Evolutionary conservation across 2,329 filamentous ascomycete species (phyloP).

Genomic region (Microsporum ferrugineum): DNA sequence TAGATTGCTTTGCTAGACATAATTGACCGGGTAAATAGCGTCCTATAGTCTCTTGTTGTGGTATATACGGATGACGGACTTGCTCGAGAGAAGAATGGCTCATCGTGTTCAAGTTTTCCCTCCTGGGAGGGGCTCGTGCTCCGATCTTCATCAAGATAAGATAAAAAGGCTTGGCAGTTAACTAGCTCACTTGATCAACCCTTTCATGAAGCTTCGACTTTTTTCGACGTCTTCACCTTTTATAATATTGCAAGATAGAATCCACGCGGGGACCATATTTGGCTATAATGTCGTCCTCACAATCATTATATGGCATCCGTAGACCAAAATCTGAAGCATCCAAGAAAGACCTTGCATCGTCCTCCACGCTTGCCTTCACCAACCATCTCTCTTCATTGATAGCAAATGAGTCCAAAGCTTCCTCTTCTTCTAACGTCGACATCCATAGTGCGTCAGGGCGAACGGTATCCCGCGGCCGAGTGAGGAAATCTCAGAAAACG

Average conservation of each 20-base stretch:
- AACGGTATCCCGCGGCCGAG: constrained; percentile 29
- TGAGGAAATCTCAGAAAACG: constrained; percentile 45
- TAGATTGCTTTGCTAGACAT: constrained; percentile 30
- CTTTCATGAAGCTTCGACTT: neutral
- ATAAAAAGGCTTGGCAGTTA: neutral
- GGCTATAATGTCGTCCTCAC: neutral
- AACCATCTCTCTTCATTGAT: constrained; percentile 77
- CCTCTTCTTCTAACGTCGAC: neutral
- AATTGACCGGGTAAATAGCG: neutral
- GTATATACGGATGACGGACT: neutral
- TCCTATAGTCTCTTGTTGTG: neutral
- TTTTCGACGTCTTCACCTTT: neutral
- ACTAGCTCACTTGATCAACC: neutral
- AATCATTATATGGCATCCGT: constrained; percentile 60
- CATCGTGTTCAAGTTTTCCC: neutral
- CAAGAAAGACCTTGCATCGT: constrained; percentile 54
- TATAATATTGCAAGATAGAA: neutral
- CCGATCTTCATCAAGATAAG: constrained; percentile 2
- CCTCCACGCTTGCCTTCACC: constrained; percentile 73
- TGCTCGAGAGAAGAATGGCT: neutral
- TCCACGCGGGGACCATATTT: neutral
- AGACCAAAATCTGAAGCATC: constrained; percentile 50
- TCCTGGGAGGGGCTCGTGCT: neutral
- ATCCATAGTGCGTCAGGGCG: constrained; percentile 29
- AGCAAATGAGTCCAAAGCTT: constrained; percentile 33